Evolutionary conservation across 805 yeast genomes (phyloP), one percentile per base, ranked within the genome.

Genomic region (Metschnikowia lachancei): DNA sequence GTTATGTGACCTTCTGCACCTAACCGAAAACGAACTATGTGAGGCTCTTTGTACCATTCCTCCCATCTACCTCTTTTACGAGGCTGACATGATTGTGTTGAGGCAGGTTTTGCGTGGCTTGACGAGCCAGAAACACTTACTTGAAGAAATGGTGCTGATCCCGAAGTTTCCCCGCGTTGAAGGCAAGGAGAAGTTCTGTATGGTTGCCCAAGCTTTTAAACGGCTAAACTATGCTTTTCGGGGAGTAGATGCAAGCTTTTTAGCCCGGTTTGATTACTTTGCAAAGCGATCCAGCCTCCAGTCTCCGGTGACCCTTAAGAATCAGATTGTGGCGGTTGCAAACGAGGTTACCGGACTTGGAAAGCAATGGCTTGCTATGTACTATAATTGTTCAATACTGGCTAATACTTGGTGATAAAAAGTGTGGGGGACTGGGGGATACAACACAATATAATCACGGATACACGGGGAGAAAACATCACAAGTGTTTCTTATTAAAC

Each of bases 81-180:
- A 32, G 29, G 32, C 46, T 12, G 46, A 43, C 34, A 43, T 43
- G 46, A 31, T 43, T 18, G 46, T 43, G 3, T 28, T 43, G 35
- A 22, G 29, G 12, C 35, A 24, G 28, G 57, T 34, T 9, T 31
- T 31, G 7, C 32, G 36, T 17, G 45, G 36, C 11, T 19, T 45
- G 16, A 11, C 13, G 11, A 8, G 6, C 10, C 39, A 29, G 12
- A 30, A 24, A 20, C 16, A 19, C 4, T 6, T 5, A 4, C 29
- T 45, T 12, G 14, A 14, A 12, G 2, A 29, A 17, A 37, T 36
- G 39, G 10, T 43, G n/a, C 9, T 18, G 22, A 14, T 3, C 16
- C 13, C 32, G 29, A 22, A 16, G 18, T 3, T 32, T 26, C n/a
- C 8, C 19, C 18, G 14, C 6, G 16, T 1, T 14, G 2, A 18